Evolutionary conservation across 2,329 filamentous ascomycete species (phyloP).

Genomic region (Fusarium scirpi): DNA sequence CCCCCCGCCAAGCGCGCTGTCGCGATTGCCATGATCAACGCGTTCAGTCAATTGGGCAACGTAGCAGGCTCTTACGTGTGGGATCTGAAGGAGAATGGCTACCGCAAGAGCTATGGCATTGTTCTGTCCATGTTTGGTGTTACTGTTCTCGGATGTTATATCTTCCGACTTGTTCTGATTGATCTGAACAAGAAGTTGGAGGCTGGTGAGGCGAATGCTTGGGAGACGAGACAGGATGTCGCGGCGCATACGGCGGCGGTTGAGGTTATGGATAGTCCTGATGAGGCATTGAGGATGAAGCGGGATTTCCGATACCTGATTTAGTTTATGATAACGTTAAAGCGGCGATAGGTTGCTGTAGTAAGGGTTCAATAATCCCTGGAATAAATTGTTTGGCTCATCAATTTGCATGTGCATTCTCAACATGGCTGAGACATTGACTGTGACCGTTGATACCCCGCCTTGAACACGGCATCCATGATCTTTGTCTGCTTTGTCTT

Average conservation of each 20-base stretch:
- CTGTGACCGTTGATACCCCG: slow-evolving; percentile 6
- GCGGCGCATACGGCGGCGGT: slow-evolving; percentile 55
- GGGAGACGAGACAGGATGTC: slow-evolving; percentile 54
- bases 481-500: not conserved
- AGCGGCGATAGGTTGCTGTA: not conserved
- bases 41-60: slow-evolving; percentile 68
- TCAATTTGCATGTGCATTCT: slow-evolving; percentile 4
- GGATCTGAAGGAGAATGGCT: slow-evolving; percentile 69
- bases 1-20: slow-evolving; percentile 71
- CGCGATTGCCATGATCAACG: slow-evolving; percentile 71
- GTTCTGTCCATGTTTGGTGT: slow-evolving; percentile 73
- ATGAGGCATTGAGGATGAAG: slow-evolving; percentile 59
- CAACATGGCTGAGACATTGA: slow-evolving; percentile 16
- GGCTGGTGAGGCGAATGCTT: slow-evolving; percentile 53
- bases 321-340: slow-evolving; percentile 54
- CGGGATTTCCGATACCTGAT: slow-evolving; percentile 63
- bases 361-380: not conserved
- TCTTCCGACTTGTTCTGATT: slow-evolving; percentile 61
- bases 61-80: slow-evolving; percentile 73
- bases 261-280: slow-evolving; percentile 56
- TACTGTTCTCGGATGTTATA: slow-evolving; percentile 64
- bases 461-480: not conserved
- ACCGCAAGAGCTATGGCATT: slow-evolving; percentile 73
- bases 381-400: not conserved
- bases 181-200: slow-evolving; percentile 62